Base-by-base conservation (phyloP, 139 green algal species). In the Tetraselmis striata region DNA sequence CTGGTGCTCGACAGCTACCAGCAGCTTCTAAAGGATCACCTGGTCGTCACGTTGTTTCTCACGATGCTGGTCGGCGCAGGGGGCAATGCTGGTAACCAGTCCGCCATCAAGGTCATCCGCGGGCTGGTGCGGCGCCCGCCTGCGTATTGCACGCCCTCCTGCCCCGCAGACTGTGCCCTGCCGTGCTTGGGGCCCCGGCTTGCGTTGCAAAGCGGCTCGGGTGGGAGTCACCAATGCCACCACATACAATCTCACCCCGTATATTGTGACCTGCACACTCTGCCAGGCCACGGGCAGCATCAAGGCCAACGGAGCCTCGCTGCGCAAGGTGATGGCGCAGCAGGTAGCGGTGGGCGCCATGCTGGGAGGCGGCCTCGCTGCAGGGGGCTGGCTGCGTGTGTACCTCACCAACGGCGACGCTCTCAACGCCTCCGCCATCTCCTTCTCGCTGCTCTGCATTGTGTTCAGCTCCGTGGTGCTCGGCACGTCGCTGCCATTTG, bases 11-110 rank as follows among this genome's bases (percentile, higher is more conserved):
- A 96, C 32, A 82, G 81, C 1, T 97, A 97, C 81, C 59, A 81
- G 78, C 83, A 91, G 58, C 85, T 97, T 23, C 79, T 95, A 1
- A 86, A 88, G 28, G 89, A 97, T 0, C 93, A 97, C 86, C 77
- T 97, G 29, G 93, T 98, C 28, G 90, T 98, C 23, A 98, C 95
- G 0, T 85, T 98, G 23, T 98, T 98, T 79, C 88, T 98, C 23
- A 98, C 95, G 28, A 98, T 97, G 94, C 90, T 98, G 30, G 94
- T 96, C 30, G 87, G 93, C 1, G 89, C 87, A 31, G 89, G 90
- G 1, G 87, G 89, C 45, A 90, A 91, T 74, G 87, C 28, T 76
- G 32, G 95, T 74, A 98, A 98, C 85, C 95, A 98, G 87, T 91
- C 80, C 2, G 93, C 94, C 59, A 98, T 98, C 87, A 95, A 96